Evolutionary conservation across 805 yeast species (phyloP).

Genomic region (Metschnikowia lachancei): DNA sequence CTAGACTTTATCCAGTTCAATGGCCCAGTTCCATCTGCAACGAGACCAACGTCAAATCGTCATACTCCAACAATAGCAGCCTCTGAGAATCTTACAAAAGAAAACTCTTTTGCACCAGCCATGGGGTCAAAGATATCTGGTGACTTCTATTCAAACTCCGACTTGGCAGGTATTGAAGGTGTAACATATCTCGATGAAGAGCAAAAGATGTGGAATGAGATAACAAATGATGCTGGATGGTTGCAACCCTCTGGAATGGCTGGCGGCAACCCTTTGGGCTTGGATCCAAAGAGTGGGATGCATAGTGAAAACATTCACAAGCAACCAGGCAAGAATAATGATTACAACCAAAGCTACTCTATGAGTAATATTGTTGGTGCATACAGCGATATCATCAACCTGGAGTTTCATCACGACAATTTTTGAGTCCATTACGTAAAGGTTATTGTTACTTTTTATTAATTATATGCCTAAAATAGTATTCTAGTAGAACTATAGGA

Average conservation of each 20-base stretch:
- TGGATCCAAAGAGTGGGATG: constrained; percentile 7
- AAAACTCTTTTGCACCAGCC: constrained; percentile 9
- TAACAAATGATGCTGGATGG: constrained; percentile 78
- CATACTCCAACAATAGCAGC: constrained; percentile 21
- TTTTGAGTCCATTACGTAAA: not conserved
- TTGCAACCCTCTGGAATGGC: constrained; percentile 31
- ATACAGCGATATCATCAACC: constrained; percentile 39
- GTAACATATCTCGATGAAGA: constrained; percentile 42
- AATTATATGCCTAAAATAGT: not conserved
- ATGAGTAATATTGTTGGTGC: constrained; percentile 25
- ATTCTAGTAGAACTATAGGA: constrained; percentile 20
- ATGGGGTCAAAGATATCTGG: constrained; percentile 15
- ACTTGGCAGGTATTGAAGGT: constrained; percentile 44
- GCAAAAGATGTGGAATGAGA: constrained; percentile 69
- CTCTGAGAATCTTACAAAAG: constrained; percentile 22
- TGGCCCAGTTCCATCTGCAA: constrained; percentile 21
- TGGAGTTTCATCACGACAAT: constrained; percentile 22
- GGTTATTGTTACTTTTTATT: not conserved
- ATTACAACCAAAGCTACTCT: constrained; percentile 8
- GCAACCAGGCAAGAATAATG: not conserved
- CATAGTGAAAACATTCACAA: constrained; percentile 5
- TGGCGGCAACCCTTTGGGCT: constrained; percentile 1
- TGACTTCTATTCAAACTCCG: constrained; percentile 36
- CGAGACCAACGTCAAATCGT: constrained; percentile 19
- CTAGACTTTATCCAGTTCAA: constrained; percentile 28